Evolutionary conservation across 768 basidiomycete species (phyloP), one percentile per base, ranked within the genome.

Genomic region (Hygrophoropsis aurantiaca): DNA sequence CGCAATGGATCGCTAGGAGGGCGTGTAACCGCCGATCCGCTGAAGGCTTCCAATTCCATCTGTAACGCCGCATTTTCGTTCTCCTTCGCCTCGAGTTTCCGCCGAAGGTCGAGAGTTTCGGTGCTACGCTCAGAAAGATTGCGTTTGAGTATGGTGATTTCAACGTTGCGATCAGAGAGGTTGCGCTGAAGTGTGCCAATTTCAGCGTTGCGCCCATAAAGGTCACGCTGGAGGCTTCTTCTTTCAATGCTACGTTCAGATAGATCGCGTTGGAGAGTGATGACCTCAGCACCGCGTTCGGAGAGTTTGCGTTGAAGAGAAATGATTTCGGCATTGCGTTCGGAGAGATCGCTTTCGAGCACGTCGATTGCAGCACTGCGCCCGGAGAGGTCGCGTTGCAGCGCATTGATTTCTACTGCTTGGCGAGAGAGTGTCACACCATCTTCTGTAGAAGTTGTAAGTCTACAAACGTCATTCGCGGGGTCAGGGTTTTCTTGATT

Each of bases 31-130:
- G n/a, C n/a, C n/a, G n/a, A n/a, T n/a, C n/a, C n/a, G n/a, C n/a
- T n/a, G 9, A 16, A 8, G 18, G 40, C 25, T 47, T 43, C 30
- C 20, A 48, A 24, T 7, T 48, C 33, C 19, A 33, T 41, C 26
- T 42, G 47, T 24, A 48, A 20, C 16, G 27, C 41, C 34, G 41
- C 23, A 11, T 44, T 42, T 16, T 48, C 47, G n/a, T 42, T 43
- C 16, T 48, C 41, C 47, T 43, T 40, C 24, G 30, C 47, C 16
- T 30, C 42, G 27, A 48, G 24, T 11, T 41, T 24, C 23, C 25
- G 40, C 40, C 30, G 40, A 16, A 42, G 40, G 30, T 26, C 9
- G 24, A 20, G 15, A 20, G 33, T 34, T 16, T 27, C 30, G 4
- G 32, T n/a, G 6, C 26, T 27, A 4, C 21, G 18, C 32, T 7